Evolutionary conservation across 2,329 filamentous ascomycete genomes (phyloP).

Genomic region (Alternaria angustiovoidea): DNA sequence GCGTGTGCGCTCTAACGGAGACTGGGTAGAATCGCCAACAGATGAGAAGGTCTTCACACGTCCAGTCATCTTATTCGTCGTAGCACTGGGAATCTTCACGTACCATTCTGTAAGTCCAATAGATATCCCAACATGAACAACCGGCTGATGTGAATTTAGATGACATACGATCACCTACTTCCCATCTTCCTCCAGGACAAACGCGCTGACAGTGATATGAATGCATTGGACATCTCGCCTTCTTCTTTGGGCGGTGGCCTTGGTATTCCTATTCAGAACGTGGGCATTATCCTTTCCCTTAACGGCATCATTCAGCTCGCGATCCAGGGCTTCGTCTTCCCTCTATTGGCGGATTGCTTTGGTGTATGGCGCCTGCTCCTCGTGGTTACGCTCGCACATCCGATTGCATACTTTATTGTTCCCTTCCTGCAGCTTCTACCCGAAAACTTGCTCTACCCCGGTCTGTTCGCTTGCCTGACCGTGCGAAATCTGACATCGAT

Average conservation of each 20-base stretch:
- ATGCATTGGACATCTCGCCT: slow-evolving; percentile 33
- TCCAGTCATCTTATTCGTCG: slow-evolving; percentile 76
- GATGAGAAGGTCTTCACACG: slow-evolving; percentile 63
- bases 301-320: slow-evolving; percentile 76
- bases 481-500: slow-evolving; percentile 74
- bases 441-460: slow-evolving; percentile 61
- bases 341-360: slow-evolving; percentile 67
- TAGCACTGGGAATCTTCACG: slow-evolving; percentile 88
- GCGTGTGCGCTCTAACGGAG: slow-evolving; percentile 60
- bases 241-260: slow-evolving; percentile 65
- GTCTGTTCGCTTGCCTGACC: slow-evolving; percentile 71
- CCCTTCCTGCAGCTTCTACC: slow-evolving; percentile 72
- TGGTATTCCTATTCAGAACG: slow-evolving; percentile 70
- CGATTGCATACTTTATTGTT: slow-evolving; percentile 72
- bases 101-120: slow-evolving; percentile 71
- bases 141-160: slow-evolving; percentile 51
- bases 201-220: slow-evolving; percentile 52
- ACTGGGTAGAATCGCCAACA: slow-evolving; percentile 43
- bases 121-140: not conserved
- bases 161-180: slow-evolving; percentile 91
- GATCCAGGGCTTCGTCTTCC: slow-evolving; percentile 77
- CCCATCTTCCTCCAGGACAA: slow-evolving; percentile 93
- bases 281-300: slow-evolving; percentile 72
- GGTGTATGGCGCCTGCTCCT: slow-evolving; percentile 74
- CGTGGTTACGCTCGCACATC: slow-evolving; percentile 70